Conservation (phyloP, 148 eudicot species). For the Camellia japonica region DNA sequence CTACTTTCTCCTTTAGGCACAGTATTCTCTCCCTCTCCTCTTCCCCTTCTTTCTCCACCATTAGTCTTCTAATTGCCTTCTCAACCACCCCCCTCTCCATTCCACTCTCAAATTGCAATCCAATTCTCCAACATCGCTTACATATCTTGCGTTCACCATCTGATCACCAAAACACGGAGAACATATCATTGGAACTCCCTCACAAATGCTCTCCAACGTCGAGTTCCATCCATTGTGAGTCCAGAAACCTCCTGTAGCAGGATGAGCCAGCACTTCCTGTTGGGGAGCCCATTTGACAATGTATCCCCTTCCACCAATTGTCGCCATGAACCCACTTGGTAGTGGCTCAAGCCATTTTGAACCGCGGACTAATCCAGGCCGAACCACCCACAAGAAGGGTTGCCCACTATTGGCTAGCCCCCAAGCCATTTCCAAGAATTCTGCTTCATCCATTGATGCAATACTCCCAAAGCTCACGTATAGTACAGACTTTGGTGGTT, state of each 20-base stretch:
- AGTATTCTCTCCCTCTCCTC: slow-evolving; percentile 29
- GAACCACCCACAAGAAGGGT: slow-evolving; percentile 46
- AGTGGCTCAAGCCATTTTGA: slow-evolving; percentile 20
- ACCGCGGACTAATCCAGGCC: slow-evolving; percentile 27
- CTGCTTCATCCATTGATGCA: slow-evolving; percentile 22
- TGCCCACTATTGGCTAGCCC: slow-evolving; percentile 42
- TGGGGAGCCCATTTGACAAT: slow-evolving; percentile 59
- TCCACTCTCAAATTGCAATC: slow-evolving; percentile 28
- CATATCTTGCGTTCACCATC: slow-evolving; percentile 36
- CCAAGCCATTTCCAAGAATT: slow-evolving; percentile 37
- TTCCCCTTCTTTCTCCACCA: slow-evolving; percentile 38
- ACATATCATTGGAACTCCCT: slow-evolving; percentile 61
- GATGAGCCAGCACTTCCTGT: slow-evolving; percentile 48
- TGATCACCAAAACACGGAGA: slow-evolving; percentile 46
- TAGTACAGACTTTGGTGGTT: slow-evolving; percentile 14
- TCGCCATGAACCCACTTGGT: slow-evolving; percentile 32
- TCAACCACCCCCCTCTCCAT: slow-evolving; percentile 29
- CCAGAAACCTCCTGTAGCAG: slow-evolving; percentile 48
- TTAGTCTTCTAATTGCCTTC: slow-evolving; percentile 24
- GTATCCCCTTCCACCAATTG: slow-evolving; percentile 22
- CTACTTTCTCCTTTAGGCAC: slow-evolving; percentile 30
- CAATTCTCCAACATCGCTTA: slow-evolving; percentile 42
- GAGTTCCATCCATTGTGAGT: slow-evolving; percentile 67
- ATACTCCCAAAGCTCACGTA: slow-evolving; percentile 53
- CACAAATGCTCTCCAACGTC: slow-evolving; percentile 50